A percentile compares a stretch with the other conserved stretches of the same genome.
Evolutionary conservation across 345 rosid species (phyloP).

Genomic region (Cardiospermum halicacabum): DNA sequence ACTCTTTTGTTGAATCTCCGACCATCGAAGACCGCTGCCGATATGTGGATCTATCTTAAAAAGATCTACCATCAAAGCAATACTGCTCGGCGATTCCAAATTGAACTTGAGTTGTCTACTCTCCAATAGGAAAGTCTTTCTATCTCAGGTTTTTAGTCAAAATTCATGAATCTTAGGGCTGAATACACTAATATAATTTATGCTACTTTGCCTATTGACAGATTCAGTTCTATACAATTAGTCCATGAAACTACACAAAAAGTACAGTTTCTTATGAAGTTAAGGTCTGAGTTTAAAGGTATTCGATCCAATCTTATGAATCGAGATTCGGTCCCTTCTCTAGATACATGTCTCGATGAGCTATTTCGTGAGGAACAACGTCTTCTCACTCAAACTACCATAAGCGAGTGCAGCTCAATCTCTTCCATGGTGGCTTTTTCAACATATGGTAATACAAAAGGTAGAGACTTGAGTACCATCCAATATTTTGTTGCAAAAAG

Average conservation of each 20-base stretch:
- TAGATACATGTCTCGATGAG: too few relatives aligned
- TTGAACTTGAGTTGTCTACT: neutral
- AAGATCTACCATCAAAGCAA: constrained; percentile 8
- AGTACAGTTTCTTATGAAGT: constrained; percentile 1
- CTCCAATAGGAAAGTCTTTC: neutral
- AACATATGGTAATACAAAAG: neutral
- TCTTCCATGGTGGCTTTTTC: neutral
- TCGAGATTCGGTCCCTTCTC: neutral
- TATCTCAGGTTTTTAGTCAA: constrained; percentile 2
- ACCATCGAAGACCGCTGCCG: too few relatives aligned
- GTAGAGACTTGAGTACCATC: neutral
- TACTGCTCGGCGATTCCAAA: neutral
- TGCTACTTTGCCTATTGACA: neutral
- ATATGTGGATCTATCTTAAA: neutral
- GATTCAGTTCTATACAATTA: neutral
- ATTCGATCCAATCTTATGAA: constrained; percentile 3
- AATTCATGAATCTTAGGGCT: neutral
- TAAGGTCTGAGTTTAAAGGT: neutral
- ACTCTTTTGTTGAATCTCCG: neutral
- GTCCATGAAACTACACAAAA: constrained; percentile 3
- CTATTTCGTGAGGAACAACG: neutral
- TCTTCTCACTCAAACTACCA: neutral
- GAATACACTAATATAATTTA: neutral
- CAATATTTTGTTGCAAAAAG: neutral
- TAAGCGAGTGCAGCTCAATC: too few relatives aligned